Evolutionary conservation across 1,284 basidiomycete species (phyloP), one percentile per base, ranked within the genome.

Genomic region (Cutaneotrichosporon mucoides): DNA sequence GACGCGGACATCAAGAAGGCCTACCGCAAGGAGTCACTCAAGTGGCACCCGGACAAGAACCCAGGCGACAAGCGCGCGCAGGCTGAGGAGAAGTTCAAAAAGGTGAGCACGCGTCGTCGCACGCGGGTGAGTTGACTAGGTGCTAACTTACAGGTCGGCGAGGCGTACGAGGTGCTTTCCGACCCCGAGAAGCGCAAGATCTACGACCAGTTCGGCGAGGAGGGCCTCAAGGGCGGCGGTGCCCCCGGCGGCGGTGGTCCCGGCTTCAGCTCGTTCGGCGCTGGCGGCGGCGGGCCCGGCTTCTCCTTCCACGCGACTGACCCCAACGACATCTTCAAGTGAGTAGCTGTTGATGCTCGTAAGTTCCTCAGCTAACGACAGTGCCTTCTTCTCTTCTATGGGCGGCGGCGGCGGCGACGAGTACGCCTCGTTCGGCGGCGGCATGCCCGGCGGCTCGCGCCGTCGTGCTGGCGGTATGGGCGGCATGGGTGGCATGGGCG

Each of bases 161-260:
- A 99, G 81, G 95, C 95, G 0, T 98, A 95, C 71, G 95, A 99
- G 76, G 95, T 98, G 50, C 85, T 98, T 55, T 90, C 85, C 55
- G 94, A 98, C 79, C 87, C 75, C 35, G 71, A 98, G 76, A 99
- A 98, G 79, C 88, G 92, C 50, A 82, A 90, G 0, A 79, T 98
- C 35, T 99, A 96, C 68, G 95, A 99, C 77, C 92, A 95, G 68
- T 89, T 92, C 62, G 95, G 95, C 38, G 95, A 97, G 76, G 95
- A 98, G 66, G 95, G 95, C 2, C 83, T 98, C 66, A 97, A 98
- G 76, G 78, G 74, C 35, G 79, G 78, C 46, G 79, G 70, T 16
- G 76, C 56, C 40, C 55, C 75, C 6, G 83, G 79, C 50, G 76
- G 75, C 54, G 72, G 75, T 11, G 78, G 79, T 47, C 76, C 75